These are phyloP conservation scores for Lichtheimia corymbifera DNA, from an alignment of 371 early-diverging fungal genomes.

Conservation along the genomic window DNA sequence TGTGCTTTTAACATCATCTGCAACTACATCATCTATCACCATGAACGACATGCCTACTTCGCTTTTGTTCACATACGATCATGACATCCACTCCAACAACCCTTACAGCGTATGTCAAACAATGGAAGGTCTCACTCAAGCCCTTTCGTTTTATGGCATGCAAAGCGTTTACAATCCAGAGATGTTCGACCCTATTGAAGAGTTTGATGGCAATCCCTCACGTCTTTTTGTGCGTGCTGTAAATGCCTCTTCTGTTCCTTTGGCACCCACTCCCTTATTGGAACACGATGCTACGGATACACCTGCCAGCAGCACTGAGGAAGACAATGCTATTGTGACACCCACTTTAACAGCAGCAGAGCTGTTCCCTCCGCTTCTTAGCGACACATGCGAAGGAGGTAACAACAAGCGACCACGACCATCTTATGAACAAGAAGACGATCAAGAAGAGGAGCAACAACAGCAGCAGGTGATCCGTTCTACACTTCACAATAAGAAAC, in stretches of 20 bases:
- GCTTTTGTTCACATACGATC: neutral
- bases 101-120: no score
- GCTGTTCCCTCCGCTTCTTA: conserved; percentile 3
- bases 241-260: no score
- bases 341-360: neutral
- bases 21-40: neutral
- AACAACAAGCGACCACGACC: neutral
- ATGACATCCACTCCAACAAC: neutral
- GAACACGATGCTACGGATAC: no score
- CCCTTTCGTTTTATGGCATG: neutral
- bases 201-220: conserved; percentile 5
- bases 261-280: no score
- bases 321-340: no score
- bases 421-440: neutral
- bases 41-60: no score
- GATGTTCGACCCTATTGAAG: neutral
- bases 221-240: neutral
- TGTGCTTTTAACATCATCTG: neutral
- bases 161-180: no score
- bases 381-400: no score
- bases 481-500: neutral
- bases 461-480: neutral
- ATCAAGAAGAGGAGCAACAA: neutral
- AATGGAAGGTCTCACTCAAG: neutral
- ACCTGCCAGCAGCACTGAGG: no score